Evolutionary conservation across 257 asterid species (phyloP).

Genomic region (Apocynum venetum): DNA sequence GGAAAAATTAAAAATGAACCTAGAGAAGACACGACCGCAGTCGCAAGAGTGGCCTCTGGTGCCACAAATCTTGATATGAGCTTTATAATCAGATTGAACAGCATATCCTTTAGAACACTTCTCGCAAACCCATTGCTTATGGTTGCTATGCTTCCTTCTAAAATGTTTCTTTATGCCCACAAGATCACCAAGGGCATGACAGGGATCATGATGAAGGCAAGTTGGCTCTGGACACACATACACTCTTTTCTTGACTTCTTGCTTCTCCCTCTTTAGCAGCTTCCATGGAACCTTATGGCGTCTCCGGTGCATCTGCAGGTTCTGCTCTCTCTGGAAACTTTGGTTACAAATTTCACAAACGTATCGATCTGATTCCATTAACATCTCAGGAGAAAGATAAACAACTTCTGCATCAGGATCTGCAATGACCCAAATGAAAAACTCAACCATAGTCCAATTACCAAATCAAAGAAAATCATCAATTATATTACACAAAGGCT

Average conservation of each 20-base stretch:
- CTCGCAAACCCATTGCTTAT: slow-evolving; percentile 39
- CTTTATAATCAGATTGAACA: slow-evolving; percentile 43
- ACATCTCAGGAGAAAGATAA: slow-evolving; percentile 33
- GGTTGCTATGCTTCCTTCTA: slow-evolving; percentile 37
- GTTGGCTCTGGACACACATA: slow-evolving; percentile 43
- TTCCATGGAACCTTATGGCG: slow-evolving; percentile 47
- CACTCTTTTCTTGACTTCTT: slow-evolving; percentile 25
- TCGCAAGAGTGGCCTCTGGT: slow-evolving; percentile 49
- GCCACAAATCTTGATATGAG: slow-evolving; percentile 48
- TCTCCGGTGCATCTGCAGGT: slow-evolving; percentile 41
- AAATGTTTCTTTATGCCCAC: slow-evolving; percentile 45
- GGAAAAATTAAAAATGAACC: slow-evolving; percentile 14
- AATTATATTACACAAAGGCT: too few species aligned
- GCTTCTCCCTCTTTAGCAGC: slow-evolving; percentile 28
- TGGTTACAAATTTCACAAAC: slow-evolving; percentile 41
- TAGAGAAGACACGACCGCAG: slow-evolving; percentile 46
- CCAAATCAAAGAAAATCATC: background rate
- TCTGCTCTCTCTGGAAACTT: slow-evolving; percentile 43
- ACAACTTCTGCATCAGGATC: slow-evolving; percentile 49
- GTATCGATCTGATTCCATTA: slow-evolving; percentile 42
- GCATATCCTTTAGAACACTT: slow-evolving; percentile 44
- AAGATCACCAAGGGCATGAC: slow-evolving; percentile 42
- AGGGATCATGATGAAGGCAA: slow-evolving; percentile 38
- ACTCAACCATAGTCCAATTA: background rate
- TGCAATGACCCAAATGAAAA: background rate